A percentile compares a stretch with the other conserved stretches of the same genome.
Evolutionary conservation across 768 basidiomycete species (phyloP).

Genomic region (Royoungia palumana): DNA sequence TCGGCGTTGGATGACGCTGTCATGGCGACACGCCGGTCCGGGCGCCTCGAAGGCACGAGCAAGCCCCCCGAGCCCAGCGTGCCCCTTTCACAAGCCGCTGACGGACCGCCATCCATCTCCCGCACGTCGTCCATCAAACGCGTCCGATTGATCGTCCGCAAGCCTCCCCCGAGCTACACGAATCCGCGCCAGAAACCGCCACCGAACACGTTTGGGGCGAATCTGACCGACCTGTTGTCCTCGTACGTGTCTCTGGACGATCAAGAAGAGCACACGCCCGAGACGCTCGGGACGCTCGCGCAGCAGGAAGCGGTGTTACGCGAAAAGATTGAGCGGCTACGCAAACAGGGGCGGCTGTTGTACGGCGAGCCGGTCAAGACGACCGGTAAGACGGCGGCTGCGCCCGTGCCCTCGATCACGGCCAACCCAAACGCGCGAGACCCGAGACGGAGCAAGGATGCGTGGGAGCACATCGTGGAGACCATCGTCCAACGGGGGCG

Average conservation of each 20-base stretch:
- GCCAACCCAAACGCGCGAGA: constrained; percentile 22
- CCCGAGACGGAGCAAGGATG: constrained; percentile 36
- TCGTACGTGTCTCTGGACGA: constrained; percentile 60
- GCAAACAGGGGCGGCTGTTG: constrained; percentile 46
- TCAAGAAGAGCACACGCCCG: constrained; percentile 43
- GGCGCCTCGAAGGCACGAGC: constrained; percentile 13
- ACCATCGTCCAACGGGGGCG: constrained; percentile 34
- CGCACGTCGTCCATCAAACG: constrained; percentile 47
- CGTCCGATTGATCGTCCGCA: constrained; percentile 62
- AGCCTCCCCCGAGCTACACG: constrained; percentile 56
- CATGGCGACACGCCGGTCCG: constrained; percentile 18
- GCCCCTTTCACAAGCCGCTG: not conserved
- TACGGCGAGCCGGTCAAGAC: constrained; percentile 22
- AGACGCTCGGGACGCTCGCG: constrained; percentile 37
- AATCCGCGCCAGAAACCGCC: constrained; percentile 68
- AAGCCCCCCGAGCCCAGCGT: constrained; percentile 10
- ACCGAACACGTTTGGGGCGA: constrained; percentile 46
- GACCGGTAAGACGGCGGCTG: constrained; percentile 4
- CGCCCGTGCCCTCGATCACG: constrained; percentile 5
- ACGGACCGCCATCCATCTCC: constrained; percentile 3
- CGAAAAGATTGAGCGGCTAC: constrained; percentile 43
- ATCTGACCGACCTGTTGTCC: constrained; percentile 52
- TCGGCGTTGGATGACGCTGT: constrained; percentile 5
- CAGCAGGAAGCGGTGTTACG: constrained; percentile 42
- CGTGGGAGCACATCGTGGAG: constrained; percentile 60